These are phyloP conservation scores for Bocquillonia castaneifolia DNA, from an alignment of 441 rosid species.

Conservation along the genomic window DNA sequence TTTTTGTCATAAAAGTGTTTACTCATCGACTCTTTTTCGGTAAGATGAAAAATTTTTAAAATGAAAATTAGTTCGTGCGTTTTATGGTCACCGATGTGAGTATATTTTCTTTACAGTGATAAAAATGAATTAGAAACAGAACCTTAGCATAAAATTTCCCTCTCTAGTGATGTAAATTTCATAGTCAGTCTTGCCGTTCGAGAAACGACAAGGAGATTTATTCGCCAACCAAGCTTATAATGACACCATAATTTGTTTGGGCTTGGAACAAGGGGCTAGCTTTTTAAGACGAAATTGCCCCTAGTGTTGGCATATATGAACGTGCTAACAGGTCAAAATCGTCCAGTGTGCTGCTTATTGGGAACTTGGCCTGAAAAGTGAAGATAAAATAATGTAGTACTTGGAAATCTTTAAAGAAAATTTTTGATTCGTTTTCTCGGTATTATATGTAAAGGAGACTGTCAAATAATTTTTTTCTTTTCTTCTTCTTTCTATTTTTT, in stretches of 20 bases:
- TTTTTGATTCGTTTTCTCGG: neutral
- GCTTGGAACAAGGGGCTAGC: constrained; percentile 16
- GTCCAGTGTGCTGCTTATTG: neutral
- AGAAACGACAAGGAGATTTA: constrained; percentile 43
- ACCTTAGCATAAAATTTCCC: too few species aligned
- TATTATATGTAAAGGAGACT: neutral
- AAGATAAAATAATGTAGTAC: neutral
- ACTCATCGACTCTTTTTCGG: too few species aligned
- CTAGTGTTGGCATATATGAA: neutral
- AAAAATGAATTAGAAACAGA: too few species aligned
- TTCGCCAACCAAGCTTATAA: constrained; percentile 35
- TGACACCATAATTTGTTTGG: constrained; percentile 44
- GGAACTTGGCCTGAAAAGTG: constrained; percentile 10
- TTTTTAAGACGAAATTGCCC: constrained; percentile 27
- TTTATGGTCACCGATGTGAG: too few species aligned
- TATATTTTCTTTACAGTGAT: too few species aligned
- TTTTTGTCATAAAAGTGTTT: neutral
- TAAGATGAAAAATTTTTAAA: too few species aligned
- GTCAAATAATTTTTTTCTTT: neutral
- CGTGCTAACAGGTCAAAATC: neutral
- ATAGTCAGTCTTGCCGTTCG: constrained; percentile 27
- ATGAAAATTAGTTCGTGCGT: too few species aligned
- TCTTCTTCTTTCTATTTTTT: neutral
- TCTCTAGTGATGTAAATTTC: too few species aligned
- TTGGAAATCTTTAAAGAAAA: neutral